phyloP scores from a whole-genome alignment of 108 stramenopile genomes.

The Fragilariopsis cylindrus region DNA sequence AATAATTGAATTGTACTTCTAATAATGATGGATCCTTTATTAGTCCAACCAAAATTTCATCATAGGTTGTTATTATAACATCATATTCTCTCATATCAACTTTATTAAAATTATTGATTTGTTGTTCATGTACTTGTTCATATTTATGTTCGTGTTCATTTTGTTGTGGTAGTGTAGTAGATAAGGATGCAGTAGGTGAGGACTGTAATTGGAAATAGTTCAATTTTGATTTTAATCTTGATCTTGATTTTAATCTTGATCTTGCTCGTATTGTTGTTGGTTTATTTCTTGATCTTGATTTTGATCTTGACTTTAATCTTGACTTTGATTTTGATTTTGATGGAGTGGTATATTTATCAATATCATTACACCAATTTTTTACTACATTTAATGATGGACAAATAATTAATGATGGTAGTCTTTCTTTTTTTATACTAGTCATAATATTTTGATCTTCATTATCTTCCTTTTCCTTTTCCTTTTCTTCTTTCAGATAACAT shows the following conservation, averaged over 20 bases:
- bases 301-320: too few species aligned
- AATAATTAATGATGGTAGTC: slow-evolving; percentile 86
- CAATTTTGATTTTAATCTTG: slow-evolving; percentile 19
- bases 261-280: too few species aligned
- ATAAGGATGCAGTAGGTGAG: not conserved
- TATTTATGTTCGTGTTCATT: slow-evolving; percentile 34
- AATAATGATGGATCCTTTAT: slow-evolving; percentile 41
- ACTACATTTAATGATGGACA: slow-evolving; percentile 90
- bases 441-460: too few species aligned
- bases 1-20: slow-evolving; percentile 53
- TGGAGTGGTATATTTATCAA: slow-evolving; percentile 79
- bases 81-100: slow-evolving; percentile 39
- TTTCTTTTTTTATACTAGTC: slow-evolving; percentile 19
- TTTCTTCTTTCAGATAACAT: slow-evolving; percentile 64
- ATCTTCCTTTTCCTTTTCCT: too few species aligned
- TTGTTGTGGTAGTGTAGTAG: slow-evolving; percentile 19
- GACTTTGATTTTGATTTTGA: not conserved
- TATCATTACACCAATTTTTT: slow-evolving; percentile 83
- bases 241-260: too few species aligned
- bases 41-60: slow-evolving; percentile 25
- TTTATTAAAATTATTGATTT: too few species aligned
- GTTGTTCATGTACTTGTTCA: not conserved
- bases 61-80: slow-evolving; percentile 67
- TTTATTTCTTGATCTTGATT: too few species aligned
- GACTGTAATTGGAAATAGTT: slow-evolving; percentile 75